Conservation (phyloP, 2,329 filamentous ascomycete species). For the Tolypocladium capitatum region DNA sequence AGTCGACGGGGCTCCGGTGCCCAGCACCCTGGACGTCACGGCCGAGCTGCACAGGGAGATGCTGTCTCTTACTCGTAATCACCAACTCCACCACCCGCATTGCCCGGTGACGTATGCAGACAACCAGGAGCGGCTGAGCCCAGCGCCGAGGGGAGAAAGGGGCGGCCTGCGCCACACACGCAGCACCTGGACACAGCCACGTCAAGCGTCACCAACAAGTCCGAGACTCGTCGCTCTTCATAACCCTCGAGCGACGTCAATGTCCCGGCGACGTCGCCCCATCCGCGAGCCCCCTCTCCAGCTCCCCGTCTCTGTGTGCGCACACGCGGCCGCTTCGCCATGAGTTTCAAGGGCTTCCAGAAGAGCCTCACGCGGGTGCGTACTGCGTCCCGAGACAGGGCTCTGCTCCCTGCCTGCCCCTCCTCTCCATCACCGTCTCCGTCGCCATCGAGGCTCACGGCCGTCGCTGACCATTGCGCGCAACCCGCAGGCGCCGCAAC, state of each 20-base stretch:
- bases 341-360: constrained; percentile 96
- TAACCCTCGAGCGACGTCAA: background rate
- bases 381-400: constrained; percentile 22
- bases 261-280: background rate
- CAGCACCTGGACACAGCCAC: constrained; percentile 5
- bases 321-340: constrained; percentile 23
- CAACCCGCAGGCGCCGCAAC: constrained; percentile 61
- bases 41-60: too few species aligned
- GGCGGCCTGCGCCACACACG: background rate
- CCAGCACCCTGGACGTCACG: too few species aligned
- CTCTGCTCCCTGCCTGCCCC: constrained; percentile 12
- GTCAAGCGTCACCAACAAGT: constrained; percentile 1
- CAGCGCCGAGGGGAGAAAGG: too few species aligned
- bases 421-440: constrained; percentile 11
- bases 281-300: background rate
- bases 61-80: too few species aligned
- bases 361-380: constrained; percentile 79
- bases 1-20: too few species aligned
- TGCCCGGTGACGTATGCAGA: too few species aligned
- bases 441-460: background rate
- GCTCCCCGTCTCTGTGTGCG: background rate
- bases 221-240: background rate
- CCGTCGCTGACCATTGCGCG: background rate
- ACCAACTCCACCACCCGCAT: too few species aligned
- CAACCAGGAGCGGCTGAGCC: too few species aligned